Evolutionary conservation across 768 basidiomycete genomes (phyloP), one percentile per base, ranked within the genome.

Genomic region (Suillus clintonianus): DNA sequence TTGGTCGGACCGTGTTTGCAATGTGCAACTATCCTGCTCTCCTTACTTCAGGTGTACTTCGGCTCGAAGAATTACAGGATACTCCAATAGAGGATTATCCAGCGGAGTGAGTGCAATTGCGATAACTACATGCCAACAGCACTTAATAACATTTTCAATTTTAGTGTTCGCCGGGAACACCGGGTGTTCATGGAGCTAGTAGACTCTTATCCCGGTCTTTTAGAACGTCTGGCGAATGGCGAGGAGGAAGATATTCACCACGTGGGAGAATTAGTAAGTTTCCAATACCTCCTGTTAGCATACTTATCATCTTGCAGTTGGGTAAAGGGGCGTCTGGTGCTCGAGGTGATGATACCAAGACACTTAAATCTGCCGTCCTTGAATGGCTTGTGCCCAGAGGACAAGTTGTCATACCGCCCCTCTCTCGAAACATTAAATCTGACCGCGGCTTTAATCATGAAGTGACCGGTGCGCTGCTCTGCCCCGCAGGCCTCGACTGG

Each of bases 291-390:
- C 9, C 4, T 4, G 22, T 19, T 34, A 24, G 36, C 32, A 27
- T 14, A 36, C 34, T 56, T 17, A 24, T 7, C 15, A 7, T 4
- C 24, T 24, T 50, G 6, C 22, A 73, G 72, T 34, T 72, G 13
- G 67, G 68, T 32, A 73, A 71, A 63, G 68, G 72, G 2, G 59
- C 64, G 4, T 60, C 63, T 14, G 57, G 65, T 32, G 70, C 72
- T 1, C 22, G 22, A 34, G 19, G 24, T 5, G 55, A 56, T 15
- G 34, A 56, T 36, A 56, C 55, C 1, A 56, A 48, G 67, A n/a
- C 53, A 65, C 11, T 64, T 62, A 48, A 68, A 47, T 30, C 47
- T 34, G 41, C 43, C 3, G 59, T 68, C 34, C 45, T 68, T 27
- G 67, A 68, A 50, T 68, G 67, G 67, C 60, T 68, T 48, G 42